phyloP scores from a whole-genome alignment of 2,329 filamentous ascomycete genomes.

The Aureobasidium sp. region DNA sequence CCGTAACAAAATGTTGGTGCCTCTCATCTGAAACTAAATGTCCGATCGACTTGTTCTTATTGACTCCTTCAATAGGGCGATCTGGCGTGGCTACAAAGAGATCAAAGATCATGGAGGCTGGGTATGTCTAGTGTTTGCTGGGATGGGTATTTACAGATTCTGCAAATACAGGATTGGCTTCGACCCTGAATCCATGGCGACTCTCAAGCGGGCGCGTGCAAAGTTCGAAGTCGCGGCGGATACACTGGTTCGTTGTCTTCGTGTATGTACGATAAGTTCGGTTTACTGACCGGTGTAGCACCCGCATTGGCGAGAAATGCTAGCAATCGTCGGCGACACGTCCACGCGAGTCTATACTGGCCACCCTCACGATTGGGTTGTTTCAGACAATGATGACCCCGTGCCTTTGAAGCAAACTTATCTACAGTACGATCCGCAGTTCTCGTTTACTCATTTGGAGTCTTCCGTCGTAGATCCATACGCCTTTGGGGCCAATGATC shows the following conservation, averaged over 20 bases:
- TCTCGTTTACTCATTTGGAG: constrained; percentile 45
- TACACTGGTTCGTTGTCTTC: constrained; percentile 34
- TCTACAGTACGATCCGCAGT: constrained; percentile 40
- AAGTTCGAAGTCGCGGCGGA: constrained; percentile 49
- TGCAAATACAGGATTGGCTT: constrained; percentile 55
- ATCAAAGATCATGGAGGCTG: constrained; percentile 52
- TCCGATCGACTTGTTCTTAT: no score
- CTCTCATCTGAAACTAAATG: background rate
- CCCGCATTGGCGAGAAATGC: constrained; percentile 46
- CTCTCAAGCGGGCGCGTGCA: constrained; percentile 39
- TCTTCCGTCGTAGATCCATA: constrained; percentile 44
- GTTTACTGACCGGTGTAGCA: constrained; percentile 25
- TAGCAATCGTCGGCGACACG: constrained; percentile 41
- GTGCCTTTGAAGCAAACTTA: constrained; percentile 43
- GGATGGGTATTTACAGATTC: constrained; percentile 53
- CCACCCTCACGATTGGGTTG: constrained; percentile 48
- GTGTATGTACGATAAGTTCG: no score
- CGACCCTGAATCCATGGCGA: constrained; percentile 43
- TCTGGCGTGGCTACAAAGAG: constrained; percentile 54
- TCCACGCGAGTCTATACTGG: constrained; percentile 38
- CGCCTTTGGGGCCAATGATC: constrained; percentile 45
- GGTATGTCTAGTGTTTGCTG: constrained; percentile 50
- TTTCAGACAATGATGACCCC: constrained; percentile 40
- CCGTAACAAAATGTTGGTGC: constrained; percentile 39
- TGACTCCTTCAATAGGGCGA: constrained; percentile 25